These are phyloP conservation scores for Asclepias syriaca DNA, from an alignment of 257 asterid genomes.

Conservation along the genomic window DNA sequence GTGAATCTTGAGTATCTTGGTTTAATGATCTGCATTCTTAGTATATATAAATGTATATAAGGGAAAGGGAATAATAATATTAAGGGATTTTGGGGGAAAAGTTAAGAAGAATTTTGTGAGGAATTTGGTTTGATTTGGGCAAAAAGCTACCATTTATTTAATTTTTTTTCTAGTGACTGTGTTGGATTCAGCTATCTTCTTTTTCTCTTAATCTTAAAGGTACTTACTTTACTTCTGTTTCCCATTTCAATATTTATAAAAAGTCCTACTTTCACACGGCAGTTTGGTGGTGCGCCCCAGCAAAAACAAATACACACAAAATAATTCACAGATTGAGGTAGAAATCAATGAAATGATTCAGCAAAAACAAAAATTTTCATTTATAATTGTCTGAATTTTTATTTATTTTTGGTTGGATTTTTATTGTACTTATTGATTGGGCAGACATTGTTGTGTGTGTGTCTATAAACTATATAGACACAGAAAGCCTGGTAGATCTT, in stretches of 20 bases:
- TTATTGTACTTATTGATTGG: background rate
- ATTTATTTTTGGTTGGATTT: background rate
- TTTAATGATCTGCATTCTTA: too few species aligned
- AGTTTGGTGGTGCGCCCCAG: background rate
- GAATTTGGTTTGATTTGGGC: background rate
- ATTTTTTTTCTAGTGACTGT: background rate
- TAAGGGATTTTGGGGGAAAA: background rate
- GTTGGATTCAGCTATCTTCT: slow-evolving; percentile 1
- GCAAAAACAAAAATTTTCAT: background rate
- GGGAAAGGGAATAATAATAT: background rate
- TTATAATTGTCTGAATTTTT: too few species aligned
- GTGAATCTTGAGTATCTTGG: too few species aligned
- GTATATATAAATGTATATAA: background rate
- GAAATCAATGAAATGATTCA: background rate
- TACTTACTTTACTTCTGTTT: too few species aligned
- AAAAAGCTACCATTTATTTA: background rate
- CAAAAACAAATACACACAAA: background rate
- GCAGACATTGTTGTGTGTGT: background rate
- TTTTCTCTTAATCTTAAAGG: background rate
- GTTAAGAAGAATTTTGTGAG: background rate
- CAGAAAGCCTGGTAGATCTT: slow-evolving; percentile 16
- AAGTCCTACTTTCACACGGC: slow-evolving; percentile 16
- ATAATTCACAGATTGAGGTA: background rate
- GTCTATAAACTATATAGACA: slow-evolving; percentile 13
- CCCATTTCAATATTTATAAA: background rate